Percentiles rank a stretch among this genome's conserved stretches.
Conservation (phyloP, 306 rosid species). For the Pyrus betulifolia region DNA sequence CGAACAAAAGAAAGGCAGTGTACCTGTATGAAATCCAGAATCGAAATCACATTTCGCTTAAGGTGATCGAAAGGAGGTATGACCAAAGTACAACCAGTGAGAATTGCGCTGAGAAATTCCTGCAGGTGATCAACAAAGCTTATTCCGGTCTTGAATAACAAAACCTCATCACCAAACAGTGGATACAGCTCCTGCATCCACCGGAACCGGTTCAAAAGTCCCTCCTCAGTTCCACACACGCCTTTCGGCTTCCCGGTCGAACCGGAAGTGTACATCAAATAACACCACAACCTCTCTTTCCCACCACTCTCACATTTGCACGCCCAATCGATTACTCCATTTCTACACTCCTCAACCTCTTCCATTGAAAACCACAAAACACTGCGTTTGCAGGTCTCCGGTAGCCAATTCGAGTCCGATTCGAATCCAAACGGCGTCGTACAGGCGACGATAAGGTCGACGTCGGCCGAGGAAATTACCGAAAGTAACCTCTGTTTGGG, state of each 20-base stretch:
- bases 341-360: constrained; percentile 8
- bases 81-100: constrained; percentile 60
- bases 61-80: constrained; percentile 65
- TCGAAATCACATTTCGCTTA: constrained; percentile 44
- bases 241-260: constrained; percentile 91
- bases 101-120: constrained; percentile 72
- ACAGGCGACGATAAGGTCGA: constrained; percentile 48
- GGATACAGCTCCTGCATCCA: constrained; percentile 92
- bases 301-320: constrained; percentile 53
- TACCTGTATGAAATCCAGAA: constrained; percentile 69
- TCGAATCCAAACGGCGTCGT: constrained; percentile 36
- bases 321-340: constrained; percentile 30
- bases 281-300: constrained; percentile 57
- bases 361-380: constrained; percentile 47
- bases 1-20: not conserved
- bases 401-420: constrained; percentile 39
- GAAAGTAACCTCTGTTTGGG: constrained; percentile 57
- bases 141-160: constrained; percentile 77
- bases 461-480: constrained; percentile 39
- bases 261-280: constrained; percentile 89
- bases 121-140: constrained; percentile 91
- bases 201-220: constrained; percentile 67
- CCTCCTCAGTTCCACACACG: constrained; percentile 80
- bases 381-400: constrained; percentile 24
- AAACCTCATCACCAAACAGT: constrained; percentile 40